These are phyloP conservation scores for Dipodascopsis tothii DNA, from an alignment of 805 yeast species.

Conservation along the genomic window DNA sequence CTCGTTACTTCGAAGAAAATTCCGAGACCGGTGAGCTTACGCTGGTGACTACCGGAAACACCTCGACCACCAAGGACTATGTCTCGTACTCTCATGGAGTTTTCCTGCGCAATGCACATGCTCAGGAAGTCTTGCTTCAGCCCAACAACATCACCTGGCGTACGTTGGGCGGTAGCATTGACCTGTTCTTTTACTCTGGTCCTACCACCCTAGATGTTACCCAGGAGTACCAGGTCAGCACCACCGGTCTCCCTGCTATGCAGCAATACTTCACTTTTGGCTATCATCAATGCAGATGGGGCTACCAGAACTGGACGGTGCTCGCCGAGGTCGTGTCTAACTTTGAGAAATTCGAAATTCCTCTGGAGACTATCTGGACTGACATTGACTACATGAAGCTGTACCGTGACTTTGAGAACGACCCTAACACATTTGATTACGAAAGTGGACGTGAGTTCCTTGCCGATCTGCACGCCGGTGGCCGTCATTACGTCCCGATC, in stretches of 20 bases:
- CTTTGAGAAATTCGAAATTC: slow-evolving; percentile 58
- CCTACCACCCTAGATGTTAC: slow-evolving; percentile 44
- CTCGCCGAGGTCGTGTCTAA: slow-evolving; percentile 50
- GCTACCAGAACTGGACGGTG: slow-evolving; percentile 70
- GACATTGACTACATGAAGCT: slow-evolving; percentile 73
- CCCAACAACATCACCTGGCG: slow-evolving; percentile 31
- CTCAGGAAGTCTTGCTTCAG: slow-evolving; percentile 30
- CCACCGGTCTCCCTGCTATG: slow-evolving; percentile 56
- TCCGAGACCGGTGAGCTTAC: no score
- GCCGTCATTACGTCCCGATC: slow-evolving; percentile 11
- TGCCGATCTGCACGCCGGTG: slow-evolving; percentile 55
- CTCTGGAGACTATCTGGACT: slow-evolving; percentile 75
- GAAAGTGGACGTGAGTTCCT: slow-evolving; percentile 47
- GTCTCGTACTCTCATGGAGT: slow-evolving; percentile 35
- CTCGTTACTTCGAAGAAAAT: slow-evolving; percentile 22
- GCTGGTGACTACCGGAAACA: no score
- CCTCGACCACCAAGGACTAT: no score
- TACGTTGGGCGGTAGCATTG: slow-evolving; percentile 30
- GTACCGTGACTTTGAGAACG: slow-evolving; percentile 77
- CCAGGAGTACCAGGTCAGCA: slow-evolving; percentile 44
- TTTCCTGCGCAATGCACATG: slow-evolving; percentile 31
- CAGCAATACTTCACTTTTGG: slow-evolving; percentile 71
- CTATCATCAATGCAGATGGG: slow-evolving; percentile 84
- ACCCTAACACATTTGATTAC: slow-evolving; percentile 56
- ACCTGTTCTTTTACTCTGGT: slow-evolving; percentile 28